A percentile compares a stretch with the other conserved stretches of the same genome.
phyloP scores from a whole-genome alignment of 139 green algal species.

The Tetratostichococcus sp. region DNA sequence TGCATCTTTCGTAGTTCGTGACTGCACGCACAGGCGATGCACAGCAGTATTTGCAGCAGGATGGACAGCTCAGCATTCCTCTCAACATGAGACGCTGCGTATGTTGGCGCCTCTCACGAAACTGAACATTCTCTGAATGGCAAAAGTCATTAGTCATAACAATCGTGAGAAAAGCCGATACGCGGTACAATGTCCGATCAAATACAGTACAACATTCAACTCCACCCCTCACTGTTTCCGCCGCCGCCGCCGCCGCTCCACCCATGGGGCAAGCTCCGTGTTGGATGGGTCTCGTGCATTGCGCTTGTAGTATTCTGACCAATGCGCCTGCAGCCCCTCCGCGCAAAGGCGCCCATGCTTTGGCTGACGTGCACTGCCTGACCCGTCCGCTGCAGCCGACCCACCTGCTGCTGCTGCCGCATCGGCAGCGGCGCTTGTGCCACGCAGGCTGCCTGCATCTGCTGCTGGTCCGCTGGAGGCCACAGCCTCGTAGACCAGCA shows the following conservation, averaged over 20 bases:
- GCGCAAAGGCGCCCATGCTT: slow-evolving; percentile 1
- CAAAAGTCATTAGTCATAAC: too few relatives aligned
- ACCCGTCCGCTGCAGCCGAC: too few relatives aligned
- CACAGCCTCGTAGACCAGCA: slow-evolving; percentile 18
- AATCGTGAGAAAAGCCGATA: too few relatives aligned
- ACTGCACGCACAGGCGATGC: too few relatives aligned
- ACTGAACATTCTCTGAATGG: too few relatives aligned
- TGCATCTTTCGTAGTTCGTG: too few relatives aligned
- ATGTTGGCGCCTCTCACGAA: too few relatives aligned
- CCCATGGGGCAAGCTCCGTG: slow-evolving; percentile 32
- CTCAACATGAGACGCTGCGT: too few relatives aligned
- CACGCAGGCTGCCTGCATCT: background rate
- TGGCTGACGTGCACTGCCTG: slow-evolving; percentile 1
- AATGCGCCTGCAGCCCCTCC: slow-evolving; percentile 20
- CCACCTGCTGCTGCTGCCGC: background rate
- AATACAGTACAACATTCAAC: too few relatives aligned
- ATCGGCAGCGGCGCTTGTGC: background rate
- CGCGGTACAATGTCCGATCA: too few relatives aligned
- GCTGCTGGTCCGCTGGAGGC: background rate
- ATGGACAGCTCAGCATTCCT: too few relatives aligned
- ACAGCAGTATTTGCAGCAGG: too few relatives aligned
- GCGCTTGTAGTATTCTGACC: slow-evolving; percentile 31
- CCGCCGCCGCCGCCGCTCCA: slow-evolving; percentile 1
- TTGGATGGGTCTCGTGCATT: slow-evolving; percentile 18
- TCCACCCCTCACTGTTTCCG: background rate